A percentile compares a stretch with the other conserved stretches of the same genome.
Evolutionary conservation across 2,329 filamentous ascomycete species (phyloP).

Genomic region (Hypoxylon sp.): DNA sequence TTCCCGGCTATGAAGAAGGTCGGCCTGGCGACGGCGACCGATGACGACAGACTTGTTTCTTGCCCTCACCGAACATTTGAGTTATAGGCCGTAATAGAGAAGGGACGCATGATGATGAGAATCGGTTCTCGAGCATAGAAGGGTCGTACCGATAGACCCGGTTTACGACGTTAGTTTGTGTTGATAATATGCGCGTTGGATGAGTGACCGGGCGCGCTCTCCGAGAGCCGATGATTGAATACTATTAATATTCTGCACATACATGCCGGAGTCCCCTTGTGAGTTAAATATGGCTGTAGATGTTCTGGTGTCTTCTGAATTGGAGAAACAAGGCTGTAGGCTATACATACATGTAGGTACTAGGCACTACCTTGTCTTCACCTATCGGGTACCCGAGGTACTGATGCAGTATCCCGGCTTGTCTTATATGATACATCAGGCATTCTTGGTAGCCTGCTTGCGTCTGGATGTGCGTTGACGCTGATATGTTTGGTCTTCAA

Average conservation of each 20-base stretch:
- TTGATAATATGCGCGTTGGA: conserved; percentile 20
- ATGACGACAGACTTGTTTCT: conserved; percentile 22
- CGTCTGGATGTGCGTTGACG: neutral
- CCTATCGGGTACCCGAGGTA: neutral
- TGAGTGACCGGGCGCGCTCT: conserved; percentile 23
- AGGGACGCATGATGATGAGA: conserved; percentile 34
- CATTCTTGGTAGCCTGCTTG: neutral
- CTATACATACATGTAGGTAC: neutral
- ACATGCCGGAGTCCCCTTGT: neutral
- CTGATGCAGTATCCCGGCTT: conserved; percentile 1
- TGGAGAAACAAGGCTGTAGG: neutral
- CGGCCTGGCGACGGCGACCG: conserved; percentile 18
- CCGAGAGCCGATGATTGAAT: conserved; percentile 18
- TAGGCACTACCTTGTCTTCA: no score
- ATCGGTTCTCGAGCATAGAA: conserved; percentile 24
- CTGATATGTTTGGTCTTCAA: neutral
- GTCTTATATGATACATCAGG: conserved; percentile 3
- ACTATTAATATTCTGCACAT: conserved; percentile 22
- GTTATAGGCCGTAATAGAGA: conserved; percentile 34
- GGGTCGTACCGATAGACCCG: neutral
- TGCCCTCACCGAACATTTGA: neutral
- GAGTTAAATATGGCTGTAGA: neutral
- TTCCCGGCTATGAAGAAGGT: conserved; percentile 25
- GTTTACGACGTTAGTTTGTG: conserved; percentile 16
- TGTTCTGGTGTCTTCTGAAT: neutral